Conservation (phyloP, 768 basidiomycete species). For the Tricholoma flavovirens region DNA sequence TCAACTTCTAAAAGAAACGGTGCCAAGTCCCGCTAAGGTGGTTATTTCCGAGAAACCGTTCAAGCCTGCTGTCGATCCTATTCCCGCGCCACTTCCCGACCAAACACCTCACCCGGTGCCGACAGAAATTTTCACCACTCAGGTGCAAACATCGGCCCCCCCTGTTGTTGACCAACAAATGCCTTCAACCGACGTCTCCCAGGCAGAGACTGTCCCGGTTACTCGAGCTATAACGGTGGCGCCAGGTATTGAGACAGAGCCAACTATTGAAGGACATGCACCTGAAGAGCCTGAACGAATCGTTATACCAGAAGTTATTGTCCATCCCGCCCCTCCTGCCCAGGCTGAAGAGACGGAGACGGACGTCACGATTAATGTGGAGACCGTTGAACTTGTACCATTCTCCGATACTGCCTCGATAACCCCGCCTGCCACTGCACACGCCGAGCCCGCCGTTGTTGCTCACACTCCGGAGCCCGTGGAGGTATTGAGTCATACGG, state of each 20-base stretch:
- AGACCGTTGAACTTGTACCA: not conserved
- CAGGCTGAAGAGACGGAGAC: not conserved
- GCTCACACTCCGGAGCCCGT: not conserved
- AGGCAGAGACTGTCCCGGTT: no score
- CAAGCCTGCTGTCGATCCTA: not conserved
- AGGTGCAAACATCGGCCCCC: not conserved
- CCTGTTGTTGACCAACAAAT: no score
- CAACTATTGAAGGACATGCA: constrained; percentile 5
- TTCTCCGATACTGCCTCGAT: not conserved
- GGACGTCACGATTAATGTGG: not conserved
- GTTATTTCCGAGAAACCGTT: not conserved
- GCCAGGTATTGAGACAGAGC: constrained; percentile 5
- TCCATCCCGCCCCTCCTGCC: not conserved
- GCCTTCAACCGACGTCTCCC: no score
- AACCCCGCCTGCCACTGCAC: not conserved
- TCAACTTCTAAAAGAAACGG: not conserved
- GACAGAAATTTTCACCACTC: no score
- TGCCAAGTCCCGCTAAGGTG: not conserved
- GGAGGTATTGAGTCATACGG: not conserved
- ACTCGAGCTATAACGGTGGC: not conserved
- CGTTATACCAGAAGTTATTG: not conserved
- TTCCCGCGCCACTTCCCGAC: not conserved
- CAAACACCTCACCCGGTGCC: no score
- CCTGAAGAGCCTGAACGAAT: not conserved
- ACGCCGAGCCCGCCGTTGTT: not conserved